phyloP scores from a whole-genome alignment of 495 filamentous ascomycete species.

The Talaromyces liani region DNA sequence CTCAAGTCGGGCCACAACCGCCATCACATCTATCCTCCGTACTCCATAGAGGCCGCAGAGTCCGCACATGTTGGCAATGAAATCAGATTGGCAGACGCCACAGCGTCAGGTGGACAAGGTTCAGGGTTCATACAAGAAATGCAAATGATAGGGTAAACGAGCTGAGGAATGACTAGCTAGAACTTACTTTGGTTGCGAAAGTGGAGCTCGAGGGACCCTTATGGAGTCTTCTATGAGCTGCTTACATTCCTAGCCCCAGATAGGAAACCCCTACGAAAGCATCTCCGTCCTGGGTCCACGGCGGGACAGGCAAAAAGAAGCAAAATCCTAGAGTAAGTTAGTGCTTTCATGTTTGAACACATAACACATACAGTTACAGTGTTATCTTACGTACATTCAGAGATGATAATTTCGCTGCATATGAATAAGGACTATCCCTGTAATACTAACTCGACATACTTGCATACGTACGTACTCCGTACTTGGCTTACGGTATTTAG shows the following conservation, averaged over 20 bases:
- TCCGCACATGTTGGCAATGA: neutral
- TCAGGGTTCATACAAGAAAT: constrained; percentile 3
- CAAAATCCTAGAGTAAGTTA: neutral
- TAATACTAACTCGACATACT: neutral
- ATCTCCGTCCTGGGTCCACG: neutral
- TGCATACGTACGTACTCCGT: neutral
- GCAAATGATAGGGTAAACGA: neutral
- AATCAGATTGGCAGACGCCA: neutral
- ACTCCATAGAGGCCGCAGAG: neutral
- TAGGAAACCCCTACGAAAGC: neutral
- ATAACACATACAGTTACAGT: neutral
- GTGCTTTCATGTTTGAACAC: neutral
- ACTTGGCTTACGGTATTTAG: neutral
- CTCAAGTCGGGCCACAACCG: too few species aligned
- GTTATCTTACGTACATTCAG: neutral
- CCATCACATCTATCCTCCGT: neutral
- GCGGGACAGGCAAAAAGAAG: neutral
- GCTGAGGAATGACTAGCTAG: neutral
- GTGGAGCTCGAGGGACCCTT: neutral
- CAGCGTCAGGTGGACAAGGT: neutral
- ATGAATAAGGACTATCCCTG: neutral
- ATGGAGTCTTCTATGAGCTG: neutral
- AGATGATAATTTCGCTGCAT: neutral
- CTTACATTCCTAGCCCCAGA: neutral
- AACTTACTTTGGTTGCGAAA: neutral